These are phyloP conservation scores for Leccinum incarnatum DNA, from an alignment of 768 basidiomycete genomes.

Conservation along the genomic window DNA sequence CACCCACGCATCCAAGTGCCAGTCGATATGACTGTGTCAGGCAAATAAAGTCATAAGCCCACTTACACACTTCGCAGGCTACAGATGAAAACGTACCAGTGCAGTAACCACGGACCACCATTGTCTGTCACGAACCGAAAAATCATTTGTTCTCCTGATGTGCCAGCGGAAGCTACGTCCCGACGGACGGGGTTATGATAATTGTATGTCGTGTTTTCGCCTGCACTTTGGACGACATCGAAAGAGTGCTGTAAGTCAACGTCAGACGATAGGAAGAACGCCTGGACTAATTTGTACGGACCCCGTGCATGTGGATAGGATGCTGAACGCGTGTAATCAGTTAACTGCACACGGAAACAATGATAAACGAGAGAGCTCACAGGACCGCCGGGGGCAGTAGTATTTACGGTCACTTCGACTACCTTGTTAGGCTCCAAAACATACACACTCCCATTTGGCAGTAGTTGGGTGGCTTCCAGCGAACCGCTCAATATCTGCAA, in stretches of 20 bases:
- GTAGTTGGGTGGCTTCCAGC: slow-evolving; percentile 25
- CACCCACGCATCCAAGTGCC: slow-evolving; percentile 27
- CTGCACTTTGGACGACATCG: slow-evolving; percentile 34
- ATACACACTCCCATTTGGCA: slow-evolving; percentile 26
- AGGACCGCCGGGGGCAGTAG: neutral
- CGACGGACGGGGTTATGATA: slow-evolving; percentile 37
- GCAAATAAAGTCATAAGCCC: neutral
- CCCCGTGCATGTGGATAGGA: slow-evolving; percentile 30
- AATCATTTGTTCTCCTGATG: slow-evolving; percentile 40
- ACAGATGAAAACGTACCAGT: neutral
- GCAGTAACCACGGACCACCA: slow-evolving; percentile 53
- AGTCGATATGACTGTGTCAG: slow-evolving; percentile 27
- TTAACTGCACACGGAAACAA: neutral
- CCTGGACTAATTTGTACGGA: slow-evolving; percentile 7
- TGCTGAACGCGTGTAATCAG: slow-evolving; percentile 17
- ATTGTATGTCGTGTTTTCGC: slow-evolving; percentile 24
- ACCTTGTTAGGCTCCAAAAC: slow-evolving; percentile 27
- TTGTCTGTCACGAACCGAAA: slow-evolving; percentile 64
- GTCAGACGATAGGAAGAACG: neutral
- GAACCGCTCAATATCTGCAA: slow-evolving; percentile 45
- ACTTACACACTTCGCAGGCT: neutral
- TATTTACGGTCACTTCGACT: slow-evolving; percentile 24
- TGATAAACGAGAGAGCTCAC: neutral
- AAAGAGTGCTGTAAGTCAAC: slow-evolving; percentile 31
- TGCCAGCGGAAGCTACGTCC: slow-evolving; percentile 28